Conservation (phyloP, 768 basidiomycete species). For the Tricholoma terreum region DNA sequence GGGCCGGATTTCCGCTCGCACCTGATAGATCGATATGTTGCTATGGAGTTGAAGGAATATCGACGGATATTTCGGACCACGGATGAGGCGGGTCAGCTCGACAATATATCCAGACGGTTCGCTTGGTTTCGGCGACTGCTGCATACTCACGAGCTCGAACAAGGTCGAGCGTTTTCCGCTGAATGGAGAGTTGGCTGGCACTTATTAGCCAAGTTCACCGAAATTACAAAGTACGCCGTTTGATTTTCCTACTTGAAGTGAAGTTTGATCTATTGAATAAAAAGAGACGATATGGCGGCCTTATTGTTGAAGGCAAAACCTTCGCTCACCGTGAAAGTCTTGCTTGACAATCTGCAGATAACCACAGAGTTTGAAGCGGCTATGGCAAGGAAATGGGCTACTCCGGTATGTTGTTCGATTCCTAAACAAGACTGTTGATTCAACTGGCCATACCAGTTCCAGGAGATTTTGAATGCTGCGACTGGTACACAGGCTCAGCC, state of each 20-base stretch:
- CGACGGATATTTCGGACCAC: conserved; percentile 90
- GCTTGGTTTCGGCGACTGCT: conserved; percentile 92
- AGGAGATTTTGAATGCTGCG: conserved; percentile 58
- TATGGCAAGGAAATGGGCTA: conserved; percentile 80
- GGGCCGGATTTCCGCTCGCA: conserved; percentile 79
- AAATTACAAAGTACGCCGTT: conserved; percentile 75
- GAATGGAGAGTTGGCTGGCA: conserved; percentile 86
- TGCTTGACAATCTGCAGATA: conserved; percentile 85
- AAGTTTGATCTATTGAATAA: not conserved
- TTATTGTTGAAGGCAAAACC: conserved; percentile 77
- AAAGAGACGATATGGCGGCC: conserved; percentile 79
- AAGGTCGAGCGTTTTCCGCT: conserved; percentile 76
- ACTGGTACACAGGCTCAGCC: conserved; percentile 48
- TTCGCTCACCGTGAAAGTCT: conserved; percentile 67
- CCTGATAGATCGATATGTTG: conserved; percentile 85
- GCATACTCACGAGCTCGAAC: conserved; percentile 83
- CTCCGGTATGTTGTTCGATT: conserved; percentile 45
- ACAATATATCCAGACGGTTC: conserved; percentile 89
- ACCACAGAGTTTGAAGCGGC: conserved; percentile 85
- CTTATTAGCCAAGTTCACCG: conserved; percentile 81
- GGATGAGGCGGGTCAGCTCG: conserved; percentile 94
- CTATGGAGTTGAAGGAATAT: conserved; percentile 91
- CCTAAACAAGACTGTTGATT: not conserved
- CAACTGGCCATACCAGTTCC: conserved; percentile 41
- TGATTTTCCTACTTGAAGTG: not conserved